A percentile compares a stretch with the other conserved stretches of the same genome.
These are phyloP conservation scores for Toxicodendron radicans DNA, from an alignment of 345 rosid genomes.

Conservation along the genomic window DNA sequence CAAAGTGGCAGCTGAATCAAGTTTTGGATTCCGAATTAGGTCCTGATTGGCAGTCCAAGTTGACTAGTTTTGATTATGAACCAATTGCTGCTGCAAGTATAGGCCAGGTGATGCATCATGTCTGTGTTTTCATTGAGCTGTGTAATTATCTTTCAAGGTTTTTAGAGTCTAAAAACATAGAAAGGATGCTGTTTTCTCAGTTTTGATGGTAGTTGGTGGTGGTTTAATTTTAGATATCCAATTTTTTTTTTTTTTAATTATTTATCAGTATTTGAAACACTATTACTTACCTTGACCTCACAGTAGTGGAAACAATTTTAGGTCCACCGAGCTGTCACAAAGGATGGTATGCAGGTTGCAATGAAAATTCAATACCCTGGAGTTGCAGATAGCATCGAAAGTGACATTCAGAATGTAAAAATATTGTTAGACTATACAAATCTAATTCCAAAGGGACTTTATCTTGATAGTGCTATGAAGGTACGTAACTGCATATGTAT, in stretches of 20 bases:
- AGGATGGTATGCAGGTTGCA: constrained; percentile 73
- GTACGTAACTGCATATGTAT: constrained; percentile 29
- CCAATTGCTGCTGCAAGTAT: constrained; percentile 98
- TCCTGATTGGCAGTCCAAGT: constrained; percentile 71
- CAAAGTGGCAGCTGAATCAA: constrained; percentile 81
- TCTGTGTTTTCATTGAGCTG: background rate
- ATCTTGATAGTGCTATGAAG: constrained; percentile 91
- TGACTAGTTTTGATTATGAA: constrained; percentile 91
- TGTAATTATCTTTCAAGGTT: background rate
- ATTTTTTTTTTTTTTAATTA: too few species aligned
- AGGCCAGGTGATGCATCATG: constrained; percentile 68
- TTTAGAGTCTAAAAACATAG: background rate
- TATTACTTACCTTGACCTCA: constrained; percentile 9
- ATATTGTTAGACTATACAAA: constrained; percentile 79
- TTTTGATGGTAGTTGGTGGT: too few species aligned
- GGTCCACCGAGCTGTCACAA: constrained; percentile 88
- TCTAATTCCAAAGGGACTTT: constrained; percentile 90
- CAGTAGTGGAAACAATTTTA: constrained; percentile 33
- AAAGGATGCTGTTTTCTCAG: background rate
- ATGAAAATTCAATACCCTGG: constrained; percentile 99
- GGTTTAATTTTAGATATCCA: background rate
- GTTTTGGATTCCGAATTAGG: constrained; percentile 89
- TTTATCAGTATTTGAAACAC: background rate
- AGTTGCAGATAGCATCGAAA: constrained; percentile 91
- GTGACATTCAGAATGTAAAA: constrained; percentile 94